These are phyloP conservation scores for Trichoderma guizhouense DNA, from an alignment of 2,329 filamentous ascomycete species.

Conservation along the genomic window DNA sequence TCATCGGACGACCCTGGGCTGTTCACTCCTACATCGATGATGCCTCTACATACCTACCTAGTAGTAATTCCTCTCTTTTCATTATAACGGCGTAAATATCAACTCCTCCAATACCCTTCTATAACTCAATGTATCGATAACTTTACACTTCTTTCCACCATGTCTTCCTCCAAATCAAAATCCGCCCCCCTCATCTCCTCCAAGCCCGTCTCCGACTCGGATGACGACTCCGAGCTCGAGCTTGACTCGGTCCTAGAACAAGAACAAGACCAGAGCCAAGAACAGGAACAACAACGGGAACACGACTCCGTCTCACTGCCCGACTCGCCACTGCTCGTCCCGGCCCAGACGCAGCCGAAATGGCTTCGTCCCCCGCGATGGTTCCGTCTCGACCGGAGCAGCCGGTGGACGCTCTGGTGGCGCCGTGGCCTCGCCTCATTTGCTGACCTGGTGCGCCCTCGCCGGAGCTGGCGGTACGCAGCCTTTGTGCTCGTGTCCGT, in stretches of 20 bases:
- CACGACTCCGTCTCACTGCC: neutral
- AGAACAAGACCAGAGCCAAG: neutral
- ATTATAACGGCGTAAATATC: neutral
- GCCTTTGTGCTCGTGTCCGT: constrained; percentile 27
- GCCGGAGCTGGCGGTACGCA: constrained; percentile 36
- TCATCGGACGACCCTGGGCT: neutral
- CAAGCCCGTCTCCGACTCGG: neutral
- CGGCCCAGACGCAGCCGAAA: constrained; percentile 13
- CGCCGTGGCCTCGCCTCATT: constrained; percentile 8
- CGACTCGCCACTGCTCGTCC: constrained; percentile 14
- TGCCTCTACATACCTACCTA: neutral
- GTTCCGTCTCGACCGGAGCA: constrained; percentile 3
- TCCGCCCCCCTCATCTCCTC: neutral
- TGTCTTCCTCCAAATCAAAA: neutral
- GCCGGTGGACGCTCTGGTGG: constrained; percentile 5
- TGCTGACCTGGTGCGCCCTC: constrained; percentile 27
- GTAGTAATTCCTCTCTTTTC: neutral
- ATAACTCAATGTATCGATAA: neutral
- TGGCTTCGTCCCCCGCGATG: constrained; percentile 16
- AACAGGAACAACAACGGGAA: neutral
- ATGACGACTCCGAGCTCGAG: constrained; percentile 8
- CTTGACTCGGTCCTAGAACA: neutral
- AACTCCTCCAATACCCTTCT: neutral
- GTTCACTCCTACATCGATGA: neutral
- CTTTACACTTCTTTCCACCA: neutral